Percentiles rank a stretch among this genome's conserved stretches.
Evolutionary conservation across 1,284 basidiomycete species (phyloP).

Genomic region (Ceratobasidium theobromae): DNA sequence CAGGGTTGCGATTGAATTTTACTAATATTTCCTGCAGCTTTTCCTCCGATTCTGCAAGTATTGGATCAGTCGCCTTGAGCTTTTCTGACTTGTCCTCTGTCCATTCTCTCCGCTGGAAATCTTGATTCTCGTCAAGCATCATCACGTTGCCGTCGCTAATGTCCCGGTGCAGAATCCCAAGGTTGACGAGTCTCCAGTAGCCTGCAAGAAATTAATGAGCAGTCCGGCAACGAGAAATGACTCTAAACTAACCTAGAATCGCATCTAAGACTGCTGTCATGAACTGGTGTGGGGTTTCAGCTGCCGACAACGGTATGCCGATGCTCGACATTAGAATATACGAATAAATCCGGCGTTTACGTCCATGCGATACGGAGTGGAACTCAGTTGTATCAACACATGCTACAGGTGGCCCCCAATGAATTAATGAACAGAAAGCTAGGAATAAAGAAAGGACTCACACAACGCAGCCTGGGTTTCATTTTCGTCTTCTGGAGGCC

Average conservation of each 20-base stretch:
- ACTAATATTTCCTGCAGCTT: background rate
- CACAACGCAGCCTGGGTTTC: background rate
- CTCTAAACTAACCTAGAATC: no score
- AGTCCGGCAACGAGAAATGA: background rate
- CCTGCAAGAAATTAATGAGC: background rate
- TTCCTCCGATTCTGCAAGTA: background rate
- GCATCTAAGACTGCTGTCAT: background rate
- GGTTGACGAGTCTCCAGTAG: constrained; percentile 13
- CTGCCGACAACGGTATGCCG: background rate
- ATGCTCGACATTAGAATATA: constrained; percentile 9
- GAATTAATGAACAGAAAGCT: background rate
- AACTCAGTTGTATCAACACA: background rate
- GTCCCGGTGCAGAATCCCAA: constrained; percentile 10
- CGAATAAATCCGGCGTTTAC: background rate
- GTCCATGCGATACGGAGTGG: background rate
- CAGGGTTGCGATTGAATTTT: background rate
- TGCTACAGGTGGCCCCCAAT: background rate
- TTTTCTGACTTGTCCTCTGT: no score
- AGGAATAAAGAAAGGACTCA: background rate
- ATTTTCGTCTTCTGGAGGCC: background rate
- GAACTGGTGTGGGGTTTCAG: background rate
- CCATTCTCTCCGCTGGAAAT: no score
- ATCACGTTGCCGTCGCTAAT: constrained; percentile 26
- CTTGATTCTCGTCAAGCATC: no score
- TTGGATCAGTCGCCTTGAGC: no score